Evolutionary conservation across 1,284 basidiomycete genomes (phyloP).

Genomic region (Peniophora sp.): DNA sequence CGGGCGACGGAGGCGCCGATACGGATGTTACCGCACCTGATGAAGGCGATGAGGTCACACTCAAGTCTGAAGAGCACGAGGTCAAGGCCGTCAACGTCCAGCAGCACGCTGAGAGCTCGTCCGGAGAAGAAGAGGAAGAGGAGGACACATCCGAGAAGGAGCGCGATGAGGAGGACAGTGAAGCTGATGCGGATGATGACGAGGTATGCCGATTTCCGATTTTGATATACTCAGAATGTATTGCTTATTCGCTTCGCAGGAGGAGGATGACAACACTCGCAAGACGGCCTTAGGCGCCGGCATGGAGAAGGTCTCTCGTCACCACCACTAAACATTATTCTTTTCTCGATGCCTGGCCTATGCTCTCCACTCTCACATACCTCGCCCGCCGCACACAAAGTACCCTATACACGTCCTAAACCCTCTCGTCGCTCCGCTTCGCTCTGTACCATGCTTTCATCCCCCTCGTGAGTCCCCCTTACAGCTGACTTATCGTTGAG

Average conservation of each 20-base stretch:
- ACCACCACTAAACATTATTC: constrained; percentile 17
- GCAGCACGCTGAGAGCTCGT: background rate
- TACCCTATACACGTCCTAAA: too few species aligned
- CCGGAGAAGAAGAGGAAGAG: constrained; percentile 24
- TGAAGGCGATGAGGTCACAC: constrained; percentile 23
- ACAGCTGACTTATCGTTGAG: too few species aligned
- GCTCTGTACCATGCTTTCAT: too few species aligned
- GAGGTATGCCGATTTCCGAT: constrained; percentile 14
- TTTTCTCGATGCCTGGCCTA: too few species aligned
- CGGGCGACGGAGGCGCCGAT: constrained; percentile 4
- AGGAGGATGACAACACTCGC: constrained; percentile 23
- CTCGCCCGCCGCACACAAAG: too few species aligned
- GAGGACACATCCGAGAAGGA: constrained; percentile 25
- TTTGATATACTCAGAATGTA: background rate
- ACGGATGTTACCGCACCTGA: constrained; percentile 14
- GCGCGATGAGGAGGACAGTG: constrained; percentile 21
- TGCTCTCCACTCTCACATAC: too few species aligned
- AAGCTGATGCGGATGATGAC: constrained; percentile 18
- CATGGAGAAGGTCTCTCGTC: constrained; percentile 65
- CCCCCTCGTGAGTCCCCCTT: too few species aligned
- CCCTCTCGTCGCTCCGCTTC: too few species aligned
- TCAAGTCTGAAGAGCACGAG: constrained; percentile 31
- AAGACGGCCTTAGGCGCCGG: constrained; percentile 49
- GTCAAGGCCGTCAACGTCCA: constrained; percentile 23
- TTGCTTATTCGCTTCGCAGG: constrained; percentile 16